These are phyloP conservation scores for Tylopilus sp. DNA, from an alignment of 768 basidiomycete species.

Conservation along the genomic window DNA sequence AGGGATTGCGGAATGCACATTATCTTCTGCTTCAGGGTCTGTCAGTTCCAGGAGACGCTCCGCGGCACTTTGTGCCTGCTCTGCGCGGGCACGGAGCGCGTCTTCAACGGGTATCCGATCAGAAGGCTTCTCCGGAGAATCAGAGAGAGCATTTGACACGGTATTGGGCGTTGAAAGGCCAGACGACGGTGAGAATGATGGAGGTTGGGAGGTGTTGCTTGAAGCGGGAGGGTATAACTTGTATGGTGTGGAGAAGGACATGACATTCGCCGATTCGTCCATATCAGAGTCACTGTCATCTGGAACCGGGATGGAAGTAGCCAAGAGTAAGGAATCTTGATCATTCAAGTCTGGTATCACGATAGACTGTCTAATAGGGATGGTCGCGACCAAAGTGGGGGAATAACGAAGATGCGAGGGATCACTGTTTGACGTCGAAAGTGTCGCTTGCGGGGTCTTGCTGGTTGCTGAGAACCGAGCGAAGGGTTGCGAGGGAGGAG, in stretches of 20 bases:
- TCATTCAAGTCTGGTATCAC: slow-evolving; percentile 39
- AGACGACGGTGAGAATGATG: slow-evolving; percentile 55
- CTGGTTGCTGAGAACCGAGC: slow-evolving; percentile 36
- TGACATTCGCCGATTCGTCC: slow-evolving; percentile 51
- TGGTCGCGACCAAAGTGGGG: slow-evolving; percentile 15
- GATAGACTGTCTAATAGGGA: slow-evolving; percentile 44
- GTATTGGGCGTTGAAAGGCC: slow-evolving; percentile 44
- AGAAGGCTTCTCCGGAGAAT: slow-evolving; percentile 44
- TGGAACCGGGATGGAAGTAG: slow-evolving; percentile 72
- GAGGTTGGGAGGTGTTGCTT: slow-evolving; percentile 39
- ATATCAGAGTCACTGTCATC: slow-evolving; percentile 70
- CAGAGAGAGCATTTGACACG: slow-evolving; percentile 60
- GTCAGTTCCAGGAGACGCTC: slow-evolving; percentile 84
- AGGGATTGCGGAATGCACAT: slow-evolving; percentile 52
- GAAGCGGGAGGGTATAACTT: slow-evolving; percentile 43
- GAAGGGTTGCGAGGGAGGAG: slow-evolving; percentile 27
- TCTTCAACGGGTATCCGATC: slow-evolving; percentile 67
- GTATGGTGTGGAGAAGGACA: slow-evolving; percentile 72
- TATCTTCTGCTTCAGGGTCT: slow-evolving; percentile 66
- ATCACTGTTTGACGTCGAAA: slow-evolving; percentile 34
- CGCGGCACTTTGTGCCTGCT: slow-evolving; percentile 92
- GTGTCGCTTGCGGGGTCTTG: slow-evolving; percentile 36
- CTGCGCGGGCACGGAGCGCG: slow-evolving; percentile 79
- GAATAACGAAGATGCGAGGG: slow-evolving; percentile 21
- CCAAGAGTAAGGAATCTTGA: slow-evolving; percentile 67